A percentile compares a stretch with the other conserved stretches of the same genome.
phyloP scores from a whole-genome alignment of 2,329 filamentous ascomycete genomes.

The Xylogone sp. region DNA sequence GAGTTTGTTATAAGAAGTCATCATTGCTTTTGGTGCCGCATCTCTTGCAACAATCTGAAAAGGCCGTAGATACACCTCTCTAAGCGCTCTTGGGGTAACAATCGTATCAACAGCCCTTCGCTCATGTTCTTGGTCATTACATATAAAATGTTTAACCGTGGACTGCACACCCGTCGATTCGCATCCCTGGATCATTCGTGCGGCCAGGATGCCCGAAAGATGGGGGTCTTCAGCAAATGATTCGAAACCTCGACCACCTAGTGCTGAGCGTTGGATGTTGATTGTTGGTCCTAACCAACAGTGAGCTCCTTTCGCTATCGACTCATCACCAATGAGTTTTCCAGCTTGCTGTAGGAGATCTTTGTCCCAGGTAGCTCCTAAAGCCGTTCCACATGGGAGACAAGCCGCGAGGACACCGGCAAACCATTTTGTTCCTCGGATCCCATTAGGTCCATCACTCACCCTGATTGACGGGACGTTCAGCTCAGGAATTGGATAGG shows the following conservation, averaged over 20 bases:
- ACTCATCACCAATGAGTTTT: conserved; percentile 48
- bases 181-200: conserved; percentile 50
- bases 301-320: conserved; percentile 53
- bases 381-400: conserved; percentile 54
- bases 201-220: conserved; percentile 50
- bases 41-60: conserved; percentile 55
- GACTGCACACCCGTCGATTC: conserved; percentile 53
- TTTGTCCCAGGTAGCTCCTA: conserved; percentile 56
- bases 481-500: conserved; percentile 54
- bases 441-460: conserved; percentile 67
- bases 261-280: conserved; percentile 58
- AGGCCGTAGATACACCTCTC: conserved; percentile 55
- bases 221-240: conserved; percentile 56
- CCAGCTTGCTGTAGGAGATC: conserved; percentile 48
- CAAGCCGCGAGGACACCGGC: conserved; percentile 58
- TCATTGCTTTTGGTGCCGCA: conserved; percentile 47
- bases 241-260: conserved; percentile 58
- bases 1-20: conserved; percentile 58
- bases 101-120: conserved; percentile 52
- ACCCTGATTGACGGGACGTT: conserved; percentile 62
- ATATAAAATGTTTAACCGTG: conserved; percentile 58
- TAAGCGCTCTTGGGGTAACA: conserved; percentile 50
- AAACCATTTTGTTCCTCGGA: conserved; percentile 66
- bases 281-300: conserved; percentile 59
- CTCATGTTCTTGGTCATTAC: conserved; percentile 58